Evolutionary conservation across 331 rosid genomes (phyloP), one percentile per base, ranked within the genome.

Genomic region (Phaseolus coccineus): DNA sequence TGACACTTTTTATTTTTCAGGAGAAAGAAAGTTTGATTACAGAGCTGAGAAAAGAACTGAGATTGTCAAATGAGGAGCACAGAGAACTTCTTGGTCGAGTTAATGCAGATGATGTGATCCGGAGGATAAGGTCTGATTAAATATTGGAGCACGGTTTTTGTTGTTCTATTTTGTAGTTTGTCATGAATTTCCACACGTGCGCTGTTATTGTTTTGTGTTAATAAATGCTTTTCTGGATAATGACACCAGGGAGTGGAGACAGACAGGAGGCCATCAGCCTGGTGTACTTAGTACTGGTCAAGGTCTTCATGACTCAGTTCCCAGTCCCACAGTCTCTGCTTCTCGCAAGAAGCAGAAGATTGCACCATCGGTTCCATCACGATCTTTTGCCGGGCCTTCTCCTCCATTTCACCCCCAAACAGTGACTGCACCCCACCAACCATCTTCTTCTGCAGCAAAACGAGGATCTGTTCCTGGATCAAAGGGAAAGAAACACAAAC

Each of bases 21-120:
- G 98, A 92, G 85, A 92, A 94, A 85, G 98, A 94, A 90, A 85
- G 97, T 84, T 86, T 94, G 73, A 92, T 94, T 67, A 92, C 98
- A 57, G 97, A 92, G 81, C 94, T 94, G 50, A 88, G 98, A 78
- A 94, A 94, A 75, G 98, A 94, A 82, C 89, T 94, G 81, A 88
- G 97, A 85, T 73, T 94, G 81, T 91, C 98, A 5, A 92, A 94
- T 74, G 98, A 94, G 88, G 98, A 94, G 82, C 98, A 94, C 88
- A 84, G 94, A 85, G 96, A 92, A 77, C 97, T 94, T 88, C 87
- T 94, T 11, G 90, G 94, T 52, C 95, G 90, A 77, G 98, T 94
- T 77, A 94, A 94, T 84, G 93, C 97, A 11, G 98, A 94, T 74
- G 98, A 92, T 77, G 87, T 89, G 57, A 90, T 94, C 76, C 84